A percentile compares a stretch with the other conserved stretches of the same genome.
phyloP scores from a whole-genome alignment of 2,329 filamentous ascomycete genomes.

The Colletotrichum phormii region DNA sequence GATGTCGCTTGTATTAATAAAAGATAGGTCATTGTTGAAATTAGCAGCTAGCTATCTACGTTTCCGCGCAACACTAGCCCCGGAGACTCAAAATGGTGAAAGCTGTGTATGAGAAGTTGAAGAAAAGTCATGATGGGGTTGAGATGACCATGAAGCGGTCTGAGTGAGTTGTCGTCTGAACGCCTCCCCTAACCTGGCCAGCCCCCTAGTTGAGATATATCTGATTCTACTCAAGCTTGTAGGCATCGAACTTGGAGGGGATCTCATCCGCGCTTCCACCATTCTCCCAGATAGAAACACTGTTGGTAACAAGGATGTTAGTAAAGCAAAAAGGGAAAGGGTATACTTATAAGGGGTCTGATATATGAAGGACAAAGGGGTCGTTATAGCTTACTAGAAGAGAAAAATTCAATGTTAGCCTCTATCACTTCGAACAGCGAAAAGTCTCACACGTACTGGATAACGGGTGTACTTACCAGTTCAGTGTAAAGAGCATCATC shows the following conservation, averaged over 20 bases:
- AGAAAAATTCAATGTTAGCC: background rate
- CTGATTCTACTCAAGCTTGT: background rate
- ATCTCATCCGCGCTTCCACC: background rate
- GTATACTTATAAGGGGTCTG: too few relatives aligned
- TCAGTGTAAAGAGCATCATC: background rate
- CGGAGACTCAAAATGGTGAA: background rate
- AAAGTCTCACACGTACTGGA: background rate
- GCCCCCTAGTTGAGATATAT: background rate
- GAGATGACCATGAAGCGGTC: background rate
- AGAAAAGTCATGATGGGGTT: background rate
- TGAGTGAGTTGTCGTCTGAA: background rate
- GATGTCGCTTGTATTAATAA: background rate
- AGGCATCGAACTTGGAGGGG: background rate
- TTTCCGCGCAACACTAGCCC: background rate
- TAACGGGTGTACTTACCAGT: background rate
- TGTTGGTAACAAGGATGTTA: background rate
- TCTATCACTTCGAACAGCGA: background rate
- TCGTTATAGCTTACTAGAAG: background rate
- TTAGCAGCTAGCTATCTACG: background rate
- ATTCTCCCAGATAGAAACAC: background rate
- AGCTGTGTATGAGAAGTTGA: background rate
- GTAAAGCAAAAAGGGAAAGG: background rate
- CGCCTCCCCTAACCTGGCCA: background rate
- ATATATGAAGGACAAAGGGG: background rate
- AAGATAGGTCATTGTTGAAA: background rate